Evolutionary conservation across 2,329 filamentous ascomycete genomes (phyloP).

Genomic region (Chalaropsis ovoidea): DNA sequence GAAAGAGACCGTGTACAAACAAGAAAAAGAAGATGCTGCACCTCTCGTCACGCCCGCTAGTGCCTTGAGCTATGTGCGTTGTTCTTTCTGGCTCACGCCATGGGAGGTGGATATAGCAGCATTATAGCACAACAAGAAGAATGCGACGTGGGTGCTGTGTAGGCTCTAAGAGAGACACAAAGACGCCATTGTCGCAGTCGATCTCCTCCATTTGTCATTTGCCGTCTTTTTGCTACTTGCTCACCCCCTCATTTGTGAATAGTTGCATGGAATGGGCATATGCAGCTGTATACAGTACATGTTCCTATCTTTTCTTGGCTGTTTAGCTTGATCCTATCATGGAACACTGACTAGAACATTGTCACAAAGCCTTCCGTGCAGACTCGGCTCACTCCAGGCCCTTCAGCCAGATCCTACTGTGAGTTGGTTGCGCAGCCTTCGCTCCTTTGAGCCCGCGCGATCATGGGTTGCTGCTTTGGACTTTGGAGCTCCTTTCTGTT

Average conservation of each 20-base stretch:
- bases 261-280: not conserved
- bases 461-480: not conserved
- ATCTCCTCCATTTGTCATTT: not conserved
- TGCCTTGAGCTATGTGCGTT: not conserved
- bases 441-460: not conserved
- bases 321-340: not conserved
- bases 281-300: not conserved
- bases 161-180: not conserved
- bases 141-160: not conserved
- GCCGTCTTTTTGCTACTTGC: not conserved
- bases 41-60: not conserved
- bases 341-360: conserved; percentile 12
- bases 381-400: not conserved
- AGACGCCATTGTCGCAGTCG: not conserved
- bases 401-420: not conserved
- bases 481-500: not conserved
- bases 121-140: not conserved
- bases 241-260: not conserved
- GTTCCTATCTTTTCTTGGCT: not conserved
- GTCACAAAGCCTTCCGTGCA: conserved; percentile 11
- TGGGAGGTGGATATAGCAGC: not conserved
- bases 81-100: not conserved
- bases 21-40: not conserved
- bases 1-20: not conserved
- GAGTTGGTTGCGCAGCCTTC: not conserved